Base-by-base conservation (phyloP, 2,329 filamentous ascomycete species). In the Falciphora oryzae region DNA sequence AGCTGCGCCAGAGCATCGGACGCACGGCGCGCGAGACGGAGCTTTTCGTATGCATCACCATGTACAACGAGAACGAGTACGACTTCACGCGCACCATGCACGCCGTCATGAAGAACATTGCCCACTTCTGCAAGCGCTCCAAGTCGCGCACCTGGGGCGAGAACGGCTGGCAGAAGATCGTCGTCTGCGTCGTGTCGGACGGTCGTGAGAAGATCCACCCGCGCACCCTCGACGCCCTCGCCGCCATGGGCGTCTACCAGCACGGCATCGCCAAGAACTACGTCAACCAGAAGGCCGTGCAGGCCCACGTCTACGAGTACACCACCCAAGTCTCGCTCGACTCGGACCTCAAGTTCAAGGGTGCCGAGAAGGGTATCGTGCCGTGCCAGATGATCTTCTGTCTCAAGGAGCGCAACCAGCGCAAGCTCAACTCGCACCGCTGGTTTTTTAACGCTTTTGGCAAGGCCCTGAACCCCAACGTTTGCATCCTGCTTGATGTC, bases 391-490 rank as follows among this genome's bases (percentile, higher is more conserved):
- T 99, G 81, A 94, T 99, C 71, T 99, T 99, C 77, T 99, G 96
- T 73, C 80, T 99, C 67, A 99, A 99, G 79, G 95, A 99, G 76
- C 93, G 95, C 80, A 99, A 99, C 75, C 86, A 90, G 74, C 96
- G 97, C 79, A 99, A 99, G 80, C 85, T 99, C 70, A 99, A 99
- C 80, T 97, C 93, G 0, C 95, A 99, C 77, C 88, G 95, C 65
- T 99, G 95, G 95, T 98, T 97, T 80, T 99, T 99, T 81, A 99
- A 99, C 74, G 95, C 95, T 0, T 97, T 99, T 73, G 96, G 95
- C 35, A 88, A 89, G 68, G 90, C 94, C 0, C 82, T 99, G 29
- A 96, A 94, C 69, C 95, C 95, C 0, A 99, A 99, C 69, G 91
- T 99, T 44, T 99, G 95, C 76, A 97, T 99, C 74, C 79, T 99